Evolutionary conservation across 225 moss, liverwort and hornwort genomes (phyloP), one percentile per base, ranked within the genome.

Genomic region (Asterella californica): DNA sequence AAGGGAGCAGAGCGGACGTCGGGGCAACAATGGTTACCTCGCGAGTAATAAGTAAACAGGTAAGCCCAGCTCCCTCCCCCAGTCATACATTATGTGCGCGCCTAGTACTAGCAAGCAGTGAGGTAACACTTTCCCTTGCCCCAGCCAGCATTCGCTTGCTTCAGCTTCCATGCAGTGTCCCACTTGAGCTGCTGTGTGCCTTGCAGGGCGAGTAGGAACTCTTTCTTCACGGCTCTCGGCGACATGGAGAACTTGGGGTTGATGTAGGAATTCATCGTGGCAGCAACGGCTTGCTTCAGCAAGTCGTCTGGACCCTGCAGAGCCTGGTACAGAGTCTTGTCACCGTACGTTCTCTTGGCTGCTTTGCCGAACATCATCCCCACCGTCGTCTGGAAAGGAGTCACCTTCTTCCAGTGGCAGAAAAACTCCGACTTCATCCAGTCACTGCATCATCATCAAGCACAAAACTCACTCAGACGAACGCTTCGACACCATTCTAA

Each of bases 81-180:
- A 54, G 53, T 54, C 1, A 14, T n/a, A n/a, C n/a, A n/a, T n/a
- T n/a, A n/a, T n/a, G n/a, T n/a, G n/a, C n/a, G n/a, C n/a, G n/a
- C 6, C 59, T 60, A 60, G 24, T 14, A 49, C 66, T 89, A 85
- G 87, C 94, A 94, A 37, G 92, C 79, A 25, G 85, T 84, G 12
- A 94, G 94, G 71, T 91, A 77, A 81, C 94, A 94, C 57, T 83
- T 92, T 55, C 94, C 92, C 70, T 79, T 90, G 71, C 92, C 91
- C 30, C 87, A 92, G 22, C 91, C 92, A 21, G 65, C 53, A 84
- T 94, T 92, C 36, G 85, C 85, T 76, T 84, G 83, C 82, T 83
- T 45, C 66, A 94, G 89, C 3, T 84, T 86, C 52, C 86, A 87
- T 2, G 88, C 83, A 57, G 87, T 89, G 24, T 86, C 81, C 45